Conservation (phyloP, 2,329 filamentous ascomycete genomes). For the Aureobasidium sp. region DNA sequence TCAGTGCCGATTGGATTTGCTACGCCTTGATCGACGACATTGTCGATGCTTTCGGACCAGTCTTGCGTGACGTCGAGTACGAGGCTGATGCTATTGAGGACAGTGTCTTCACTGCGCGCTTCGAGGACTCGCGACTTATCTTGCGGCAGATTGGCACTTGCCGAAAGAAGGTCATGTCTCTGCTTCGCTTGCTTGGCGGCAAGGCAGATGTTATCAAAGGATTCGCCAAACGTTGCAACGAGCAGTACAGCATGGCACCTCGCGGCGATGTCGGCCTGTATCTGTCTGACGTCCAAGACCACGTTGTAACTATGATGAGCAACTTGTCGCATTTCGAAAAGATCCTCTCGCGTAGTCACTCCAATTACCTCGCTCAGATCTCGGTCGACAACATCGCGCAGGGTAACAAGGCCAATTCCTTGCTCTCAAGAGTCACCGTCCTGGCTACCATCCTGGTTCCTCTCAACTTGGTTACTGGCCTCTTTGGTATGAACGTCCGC, state of each 20-base stretch:
- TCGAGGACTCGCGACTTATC: slow-evolving; percentile 82
- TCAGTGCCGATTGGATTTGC: slow-evolving; percentile 98
- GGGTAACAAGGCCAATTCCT: slow-evolving; percentile 79
- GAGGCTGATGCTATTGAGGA: slow-evolving; percentile 94
- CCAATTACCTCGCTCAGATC: slow-evolving; percentile 92
- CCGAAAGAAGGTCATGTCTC: slow-evolving; percentile 87
- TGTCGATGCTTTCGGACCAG: slow-evolving; percentile 87
- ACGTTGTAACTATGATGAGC: slow-evolving; percentile 98
- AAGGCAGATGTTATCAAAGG: slow-evolving; percentile 98
- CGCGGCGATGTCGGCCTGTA: slow-evolving; percentile 96
- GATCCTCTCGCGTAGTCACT: slow-evolving; percentile 87
- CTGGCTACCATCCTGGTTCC: slow-evolving; percentile 93
- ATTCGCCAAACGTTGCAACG: slow-evolving; percentile 97
- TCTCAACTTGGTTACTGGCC: slow-evolving; percentile 80
- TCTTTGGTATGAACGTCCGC: slow-evolving; percentile 80
- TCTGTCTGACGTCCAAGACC: slow-evolving; percentile 94
- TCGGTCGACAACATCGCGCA: slow-evolving; percentile 85
- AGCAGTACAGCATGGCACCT: slow-evolving; percentile 90
- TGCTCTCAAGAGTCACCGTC: slow-evolving; percentile 90
- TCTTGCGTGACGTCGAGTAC: slow-evolving; percentile 76
- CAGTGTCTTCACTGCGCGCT: slow-evolving; percentile 82
- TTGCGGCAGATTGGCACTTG: slow-evolving; percentile 81
- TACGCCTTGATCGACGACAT: slow-evolving; percentile 98
- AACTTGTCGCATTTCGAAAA: slow-evolving; percentile 95
- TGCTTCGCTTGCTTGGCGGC: slow-evolving; percentile 86